Percentiles rank a stretch among this genome's conserved stretches.
phyloP scores from a whole-genome alignment of 345 rosid species.

The Psidium guajava region DNA sequence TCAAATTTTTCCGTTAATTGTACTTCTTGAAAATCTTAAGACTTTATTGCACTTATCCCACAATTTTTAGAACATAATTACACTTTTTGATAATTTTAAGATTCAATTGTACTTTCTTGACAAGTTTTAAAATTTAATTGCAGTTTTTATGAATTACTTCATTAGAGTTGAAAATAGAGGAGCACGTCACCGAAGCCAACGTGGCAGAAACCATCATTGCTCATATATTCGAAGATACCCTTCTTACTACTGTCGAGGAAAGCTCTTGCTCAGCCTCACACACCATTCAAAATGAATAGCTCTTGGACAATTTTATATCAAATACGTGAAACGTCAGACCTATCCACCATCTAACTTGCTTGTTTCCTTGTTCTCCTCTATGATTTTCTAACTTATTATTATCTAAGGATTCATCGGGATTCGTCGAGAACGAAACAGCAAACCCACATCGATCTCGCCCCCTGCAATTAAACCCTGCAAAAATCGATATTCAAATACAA shows the following conservation, averaged over 20 bases:
- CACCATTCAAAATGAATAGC: neutral
- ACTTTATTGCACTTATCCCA: too few species aligned
- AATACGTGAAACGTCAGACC: neutral
- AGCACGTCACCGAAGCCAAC: neutral
- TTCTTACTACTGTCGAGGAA: neutral
- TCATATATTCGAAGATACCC: neutral
- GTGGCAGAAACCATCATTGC: neutral
- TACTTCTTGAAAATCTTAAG: too few species aligned
- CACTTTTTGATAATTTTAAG: too few species aligned
- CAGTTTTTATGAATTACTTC: neutral
- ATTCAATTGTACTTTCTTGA: too few species aligned
- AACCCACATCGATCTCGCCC: constrained; percentile 9
- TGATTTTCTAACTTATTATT: neutral
- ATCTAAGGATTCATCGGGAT: too few species aligned
- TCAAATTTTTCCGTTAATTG: too few species aligned
- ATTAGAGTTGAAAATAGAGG: neutral
- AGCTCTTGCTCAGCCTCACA: neutral
- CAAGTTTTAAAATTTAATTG: too few species aligned
- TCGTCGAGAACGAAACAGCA: too few species aligned
- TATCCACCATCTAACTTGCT: neutral
- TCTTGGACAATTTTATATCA: neutral
- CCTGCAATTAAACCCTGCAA: constrained; percentile 64
- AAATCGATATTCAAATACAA: constrained; percentile 67
- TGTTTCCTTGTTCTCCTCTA: neutral
- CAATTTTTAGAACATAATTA: too few species aligned